phyloP scores from a whole-genome alignment of 2,329 filamentous ascomycete species.

The Fusarium burgessii region DNA sequence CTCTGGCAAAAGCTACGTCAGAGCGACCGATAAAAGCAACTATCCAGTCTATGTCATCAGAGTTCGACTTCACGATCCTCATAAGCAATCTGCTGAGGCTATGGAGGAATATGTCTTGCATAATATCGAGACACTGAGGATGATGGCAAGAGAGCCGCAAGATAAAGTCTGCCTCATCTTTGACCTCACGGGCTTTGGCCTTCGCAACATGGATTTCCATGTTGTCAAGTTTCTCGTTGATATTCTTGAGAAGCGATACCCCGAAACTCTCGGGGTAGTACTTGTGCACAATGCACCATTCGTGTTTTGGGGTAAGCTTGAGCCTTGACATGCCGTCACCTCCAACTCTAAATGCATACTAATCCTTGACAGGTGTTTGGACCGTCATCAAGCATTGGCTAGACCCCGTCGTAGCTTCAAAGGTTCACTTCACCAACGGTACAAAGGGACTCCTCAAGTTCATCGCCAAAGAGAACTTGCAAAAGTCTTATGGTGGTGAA shows the following conservation, averaged over 20 bases:
- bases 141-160: slow-evolving; percentile 42
- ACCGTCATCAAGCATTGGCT: slow-evolving; percentile 80
- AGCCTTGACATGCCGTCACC: rapidly evolving
- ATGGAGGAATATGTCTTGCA: slow-evolving; percentile 56
- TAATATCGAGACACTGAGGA: slow-evolving; percentile 53
- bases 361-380: slow-evolving; percentile 55
- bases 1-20: slow-evolving; percentile 54
- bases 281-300: slow-evolving; percentile 82
- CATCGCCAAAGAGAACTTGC: slow-evolving; percentile 66
- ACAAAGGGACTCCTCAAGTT: slow-evolving; percentile 71
- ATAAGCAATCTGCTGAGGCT: slow-evolving; percentile 49
- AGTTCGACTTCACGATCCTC: slow-evolving; percentile 45
- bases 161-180: slow-evolving; percentile 65
- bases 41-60: slow-evolving; percentile 54
- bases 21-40: slow-evolving; percentile 51
- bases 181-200: slow-evolving; percentile 77
- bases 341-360: neutral
- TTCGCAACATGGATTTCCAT: slow-evolving; percentile 82
- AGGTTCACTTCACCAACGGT: slow-evolving; percentile 77
- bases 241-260: slow-evolving; percentile 83
- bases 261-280: slow-evolving; percentile 76
- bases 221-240: slow-evolving; percentile 85
- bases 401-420: slow-evolving; percentile 78
- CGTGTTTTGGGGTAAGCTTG: slow-evolving; percentile 66
- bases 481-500: slow-evolving; percentile 74